phyloP scores from a whole-genome alignment of 2,329 filamentous ascomycete species.

The Coniochaeta hoffmannii region DNA sequence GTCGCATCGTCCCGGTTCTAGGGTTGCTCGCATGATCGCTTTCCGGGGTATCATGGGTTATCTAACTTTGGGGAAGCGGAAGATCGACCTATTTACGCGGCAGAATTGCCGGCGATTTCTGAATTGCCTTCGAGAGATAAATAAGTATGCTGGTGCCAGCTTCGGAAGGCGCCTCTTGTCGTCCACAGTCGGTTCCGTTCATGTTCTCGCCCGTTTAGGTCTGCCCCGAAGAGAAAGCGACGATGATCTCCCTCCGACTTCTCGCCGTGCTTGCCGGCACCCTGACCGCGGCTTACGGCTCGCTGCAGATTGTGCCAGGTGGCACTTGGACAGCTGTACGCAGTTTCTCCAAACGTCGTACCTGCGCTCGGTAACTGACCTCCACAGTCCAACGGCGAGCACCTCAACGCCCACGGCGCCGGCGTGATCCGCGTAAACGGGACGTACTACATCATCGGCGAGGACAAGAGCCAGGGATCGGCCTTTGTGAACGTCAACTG shows the following conservation, averaged over 20 bases:
- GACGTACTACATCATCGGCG: slow-evolving; percentile 61
- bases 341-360: slow-evolving; percentile 43
- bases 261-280: neutral
- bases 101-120: neutral
- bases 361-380: neutral
- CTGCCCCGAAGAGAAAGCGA: neutral
- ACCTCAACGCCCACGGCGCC: slow-evolving; percentile 61
- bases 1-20: neutral
- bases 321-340: slow-evolving; percentile 17
- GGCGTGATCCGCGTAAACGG: slow-evolving; percentile 51
- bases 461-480: slow-evolving; percentile 58
- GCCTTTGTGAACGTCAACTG: slow-evolving; percentile 61
- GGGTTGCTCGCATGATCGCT: neutral
- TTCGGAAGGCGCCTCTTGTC: neutral
- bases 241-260: neutral
- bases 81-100: neutral
- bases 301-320: slow-evolving; percentile 15
- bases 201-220: neutral
- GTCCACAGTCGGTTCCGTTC: neutral
- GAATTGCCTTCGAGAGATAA: neutral
- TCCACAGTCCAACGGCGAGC: slow-evolving; percentile 15
- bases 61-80: neutral
- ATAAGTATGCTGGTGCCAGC: neutral
- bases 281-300: slow-evolving; percentile 3
- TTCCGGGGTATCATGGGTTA: neutral